phyloP scores from a whole-genome alignment of 1,284 basidiomycete species.

The Cronartium quercuum region DNA sequence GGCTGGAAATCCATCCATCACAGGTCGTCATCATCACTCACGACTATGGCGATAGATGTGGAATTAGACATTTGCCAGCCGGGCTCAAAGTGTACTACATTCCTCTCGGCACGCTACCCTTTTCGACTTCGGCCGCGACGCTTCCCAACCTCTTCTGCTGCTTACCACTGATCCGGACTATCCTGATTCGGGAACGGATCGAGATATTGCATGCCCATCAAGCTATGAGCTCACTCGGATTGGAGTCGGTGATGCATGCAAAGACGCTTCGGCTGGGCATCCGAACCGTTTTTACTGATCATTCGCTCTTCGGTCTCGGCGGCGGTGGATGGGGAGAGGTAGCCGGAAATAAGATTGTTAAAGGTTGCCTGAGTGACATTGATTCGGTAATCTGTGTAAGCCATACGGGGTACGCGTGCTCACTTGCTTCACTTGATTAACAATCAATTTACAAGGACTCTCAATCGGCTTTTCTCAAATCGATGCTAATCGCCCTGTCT shows the following conservation, averaged over 20 bases:
- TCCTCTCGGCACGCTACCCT: conserved; percentile 72
- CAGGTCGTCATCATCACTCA: conserved; percentile 94
- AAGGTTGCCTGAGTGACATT: conserved; percentile 75
- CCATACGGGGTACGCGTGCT: conserved; percentile 74
- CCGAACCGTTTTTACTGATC: conserved; percentile 90
- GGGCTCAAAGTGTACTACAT: conserved; percentile 90
- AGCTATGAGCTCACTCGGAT: conserved; percentile 77
- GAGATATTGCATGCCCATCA: conserved; percentile 88
- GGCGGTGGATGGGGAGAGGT: conserved; percentile 84
- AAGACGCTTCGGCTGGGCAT: conserved; percentile 51
- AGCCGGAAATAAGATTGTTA: conserved; percentile 83
- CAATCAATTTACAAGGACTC: background rate
- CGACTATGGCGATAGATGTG: conserved; percentile 76
- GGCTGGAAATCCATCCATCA: background rate
- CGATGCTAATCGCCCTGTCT: conserved; percentile 17
- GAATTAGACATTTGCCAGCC: conserved; percentile 77
- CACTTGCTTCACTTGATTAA: background rate
- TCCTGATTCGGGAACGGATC: conserved; percentile 78
- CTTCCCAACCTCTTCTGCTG: conserved; percentile 90
- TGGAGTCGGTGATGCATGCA: conserved; percentile 85
- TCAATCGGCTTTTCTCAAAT: background rate
- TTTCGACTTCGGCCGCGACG: conserved; percentile 60
- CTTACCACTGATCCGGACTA: conserved; percentile 80
- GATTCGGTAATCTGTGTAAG: conserved; percentile 94
- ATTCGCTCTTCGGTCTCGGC: conserved; percentile 90